Base-by-base conservation (phyloP, 768 basidiomycete species). In the Tricholoma flavovirens region DNA sequence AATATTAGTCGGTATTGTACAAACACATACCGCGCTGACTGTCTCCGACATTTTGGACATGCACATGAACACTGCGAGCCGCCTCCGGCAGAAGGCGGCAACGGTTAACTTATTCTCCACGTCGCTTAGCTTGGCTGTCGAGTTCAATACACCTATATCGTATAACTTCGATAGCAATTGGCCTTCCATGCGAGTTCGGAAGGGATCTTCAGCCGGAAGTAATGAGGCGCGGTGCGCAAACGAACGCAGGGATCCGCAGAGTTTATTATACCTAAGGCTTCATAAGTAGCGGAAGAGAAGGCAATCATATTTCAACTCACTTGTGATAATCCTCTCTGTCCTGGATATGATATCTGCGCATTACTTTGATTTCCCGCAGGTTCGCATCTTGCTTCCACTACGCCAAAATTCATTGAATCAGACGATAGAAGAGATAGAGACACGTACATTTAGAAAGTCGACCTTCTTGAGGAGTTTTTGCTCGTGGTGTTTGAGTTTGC, bases 371-470 rank as follows among this genome's bases (percentile, higher is more conserved):
- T 77, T 98, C 97, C 40, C 95, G 84, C 14, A 87, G 73, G 68
- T 86, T 87, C 12, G 88, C 86, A 83, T 98, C 95, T 74, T 93
- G 88, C 73, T 93, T 98, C 96, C 96, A 98, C 92, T 96, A 70
- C 14, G 35, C 35, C 9, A 40, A 30, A 30, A 33, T 52, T 69
- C 3, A 51, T 49, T 29, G 46, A 38, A 22, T 21, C 29, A 29
- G 24, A 40, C 19, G 33, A 21, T 24, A 24, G 43, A 15, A n/a
- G 7, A 36, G n/a, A n/a, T n/a, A 40, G 50, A 38, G 35, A 54
- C 26, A 75, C 83, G 56, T 67, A 93, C 94, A 67, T 89, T 91
- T 58, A 98, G 80, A 71, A 99, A 97, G 73, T 98, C 97, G 64
- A 98, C 95, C 74, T 97, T 94, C 70, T 91, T 94, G 69, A 95